These are phyloP conservation scores for Didymella arachidicola DNA, from an alignment of 2,329 filamentous ascomycete genomes.

Conservation along the genomic window DNA sequence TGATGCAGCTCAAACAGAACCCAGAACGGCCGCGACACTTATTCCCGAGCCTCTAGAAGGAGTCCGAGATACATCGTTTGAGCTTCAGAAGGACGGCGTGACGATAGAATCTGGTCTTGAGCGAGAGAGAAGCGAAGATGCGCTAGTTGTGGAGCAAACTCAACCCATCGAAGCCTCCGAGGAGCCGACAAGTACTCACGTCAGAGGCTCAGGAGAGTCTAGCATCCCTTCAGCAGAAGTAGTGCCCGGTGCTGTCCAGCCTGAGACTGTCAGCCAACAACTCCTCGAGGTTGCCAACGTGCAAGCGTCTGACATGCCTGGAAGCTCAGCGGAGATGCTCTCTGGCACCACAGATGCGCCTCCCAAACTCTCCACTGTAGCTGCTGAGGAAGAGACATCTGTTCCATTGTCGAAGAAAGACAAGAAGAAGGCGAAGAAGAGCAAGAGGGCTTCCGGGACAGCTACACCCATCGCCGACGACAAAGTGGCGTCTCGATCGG, in stretches of 20 bases:
- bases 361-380: neutral
- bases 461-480: constrained; percentile 24
- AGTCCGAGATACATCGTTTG: neutral
- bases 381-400: constrained; percentile 9
- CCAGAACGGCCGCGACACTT: neutral
- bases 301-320: neutral
- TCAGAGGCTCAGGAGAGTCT: constrained; percentile 16
- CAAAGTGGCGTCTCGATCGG: constrained; percentile 1
- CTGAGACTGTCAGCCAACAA: constrained; percentile 2
- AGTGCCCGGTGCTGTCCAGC: constrained; percentile 3
- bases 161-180: constrained; percentile 5
- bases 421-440: constrained; percentile 44
- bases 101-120: neutral
- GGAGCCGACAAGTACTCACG: constrained; percentile 26
- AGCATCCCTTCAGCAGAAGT: constrained; percentile 9
- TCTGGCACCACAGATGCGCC: neutral
- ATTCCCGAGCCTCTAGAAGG: neutral
- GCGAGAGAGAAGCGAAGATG: neutral
- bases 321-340: too few species aligned
- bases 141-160: neutral
- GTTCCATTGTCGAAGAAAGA: constrained; percentile 33
- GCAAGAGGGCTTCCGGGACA: constrained; percentile 32
- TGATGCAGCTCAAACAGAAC: neutral
- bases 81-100: neutral
- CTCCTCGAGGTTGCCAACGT: neutral